A percentile compares a stretch with the other conserved stretches of the same genome.
Conservation (phyloP, 805 yeast genomes). For the Yueomyces sp. region DNA sequence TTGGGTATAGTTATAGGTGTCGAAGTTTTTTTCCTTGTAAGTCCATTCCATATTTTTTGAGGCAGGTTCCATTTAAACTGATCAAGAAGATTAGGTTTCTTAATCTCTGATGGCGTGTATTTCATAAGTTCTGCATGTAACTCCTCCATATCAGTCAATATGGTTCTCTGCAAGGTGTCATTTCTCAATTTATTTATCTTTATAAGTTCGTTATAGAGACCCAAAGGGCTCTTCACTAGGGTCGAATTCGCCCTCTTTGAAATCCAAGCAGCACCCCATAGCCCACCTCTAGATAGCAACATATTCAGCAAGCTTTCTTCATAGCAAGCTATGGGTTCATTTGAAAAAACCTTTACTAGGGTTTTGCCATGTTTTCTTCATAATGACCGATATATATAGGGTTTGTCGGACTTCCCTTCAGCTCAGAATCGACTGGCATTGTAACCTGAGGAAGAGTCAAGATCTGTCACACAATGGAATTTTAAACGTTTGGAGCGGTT, state of each 20-base stretch:
- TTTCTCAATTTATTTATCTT: slow-evolving; percentile 41
- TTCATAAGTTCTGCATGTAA: slow-evolving; percentile 40
- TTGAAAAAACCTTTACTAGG: too few species aligned
- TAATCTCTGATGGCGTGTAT: slow-evolving; percentile 53
- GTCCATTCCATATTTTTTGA: slow-evolving; percentile 2
- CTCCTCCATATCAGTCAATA: slow-evolving; percentile 45
- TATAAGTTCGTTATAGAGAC: slow-evolving; percentile 38
- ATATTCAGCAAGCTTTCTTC: too few species aligned
- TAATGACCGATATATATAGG: too few species aligned
- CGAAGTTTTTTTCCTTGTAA: background rate
- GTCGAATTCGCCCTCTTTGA: background rate
- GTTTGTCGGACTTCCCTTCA: too few species aligned
- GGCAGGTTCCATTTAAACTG: slow-evolving; percentile 25
- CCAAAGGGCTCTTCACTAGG: slow-evolving; percentile 28
- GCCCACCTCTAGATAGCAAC: too few species aligned
- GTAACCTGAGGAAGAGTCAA: too few species aligned
- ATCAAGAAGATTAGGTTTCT: slow-evolving; percentile 36
- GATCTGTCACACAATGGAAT: too few species aligned
- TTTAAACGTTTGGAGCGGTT: too few species aligned
- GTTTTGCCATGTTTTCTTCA: too few species aligned
- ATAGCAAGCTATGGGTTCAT: too few species aligned
- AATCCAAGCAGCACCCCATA: too few species aligned
- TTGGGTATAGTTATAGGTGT: slow-evolving; percentile 34
- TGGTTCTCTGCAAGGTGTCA: slow-evolving; percentile 71
- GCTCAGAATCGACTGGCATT: too few species aligned